A percentile compares a stretch with the other conserved stretches of the same genome.
Evolutionary conservation across 495 filamentous ascomycete genomes (phyloP).

Genomic region (Penicillium subrubescens): DNA sequence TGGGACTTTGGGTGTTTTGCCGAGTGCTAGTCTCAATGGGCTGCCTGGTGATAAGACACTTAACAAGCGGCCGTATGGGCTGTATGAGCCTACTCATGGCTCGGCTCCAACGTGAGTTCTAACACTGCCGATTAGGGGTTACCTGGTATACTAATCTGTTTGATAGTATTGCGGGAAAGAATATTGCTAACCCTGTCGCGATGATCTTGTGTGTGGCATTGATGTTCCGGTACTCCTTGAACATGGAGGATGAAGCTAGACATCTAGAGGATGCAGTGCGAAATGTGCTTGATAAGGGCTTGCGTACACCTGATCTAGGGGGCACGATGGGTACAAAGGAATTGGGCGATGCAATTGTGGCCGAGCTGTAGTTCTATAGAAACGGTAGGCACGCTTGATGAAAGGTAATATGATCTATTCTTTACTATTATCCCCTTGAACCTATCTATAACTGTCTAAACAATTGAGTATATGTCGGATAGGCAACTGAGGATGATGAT

Average conservation of each 20-base stretch:
- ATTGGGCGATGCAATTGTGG: conserved; percentile 79
- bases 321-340: conserved; percentile 71
- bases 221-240: conserved; percentile 89
- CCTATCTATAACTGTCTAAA: background rate
- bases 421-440: background rate
- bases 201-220: conserved; percentile 87
- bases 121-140: background rate
- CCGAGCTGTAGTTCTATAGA: conserved; percentile 28
- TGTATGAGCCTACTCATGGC: conserved; percentile 48
- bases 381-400: conserved; percentile 50
- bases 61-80: conserved; percentile 39
- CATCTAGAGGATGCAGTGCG: conserved; percentile 81
- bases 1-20: conserved; percentile 51
- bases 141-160: background rate
- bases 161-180: conserved; percentile 38
- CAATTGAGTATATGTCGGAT: too few relatives aligned
- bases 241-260: conserved; percentile 69
- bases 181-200: conserved; percentile 66
- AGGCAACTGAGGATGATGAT: too few relatives aligned
- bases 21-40: conserved; percentile 51
- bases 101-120: conserved; percentile 42
- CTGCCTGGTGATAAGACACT: conserved; percentile 38
- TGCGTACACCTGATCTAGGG: conserved; percentile 78
- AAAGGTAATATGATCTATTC: background rate
- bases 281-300: conserved; percentile 70